phyloP scores from a whole-genome alignment of 2,329 filamentous ascomycete species.

The Trichoderma koningii region DNA sequence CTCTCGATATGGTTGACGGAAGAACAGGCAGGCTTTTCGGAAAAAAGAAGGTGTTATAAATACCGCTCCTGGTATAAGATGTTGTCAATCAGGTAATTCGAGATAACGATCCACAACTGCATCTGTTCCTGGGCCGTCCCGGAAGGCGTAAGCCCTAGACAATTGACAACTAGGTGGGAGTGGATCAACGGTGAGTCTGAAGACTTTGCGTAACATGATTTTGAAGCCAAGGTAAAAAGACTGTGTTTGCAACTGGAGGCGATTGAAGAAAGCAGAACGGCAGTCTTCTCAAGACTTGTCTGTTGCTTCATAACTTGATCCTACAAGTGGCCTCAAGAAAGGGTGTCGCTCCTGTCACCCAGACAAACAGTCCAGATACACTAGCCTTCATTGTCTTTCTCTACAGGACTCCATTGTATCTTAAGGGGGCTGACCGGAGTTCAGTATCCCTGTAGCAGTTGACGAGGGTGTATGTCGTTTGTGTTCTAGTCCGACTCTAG shows the following conservation, averaged over 20 bases:
- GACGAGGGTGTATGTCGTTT: background rate
- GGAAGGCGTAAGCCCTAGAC: constrained; percentile 19
- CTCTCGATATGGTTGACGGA: background rate
- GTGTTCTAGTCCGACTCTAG: background rate
- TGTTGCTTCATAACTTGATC: background rate
- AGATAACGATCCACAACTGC: constrained; percentile 3
- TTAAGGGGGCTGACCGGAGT: background rate
- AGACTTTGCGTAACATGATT: background rate
- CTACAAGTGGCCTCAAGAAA: background rate
- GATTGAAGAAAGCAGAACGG: too few species aligned
- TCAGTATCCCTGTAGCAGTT: background rate
- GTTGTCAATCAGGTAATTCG: background rate
- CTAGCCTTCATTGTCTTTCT: background rate
- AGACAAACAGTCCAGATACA: background rate
- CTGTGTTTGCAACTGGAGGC: too few species aligned
- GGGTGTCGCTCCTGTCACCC: background rate
- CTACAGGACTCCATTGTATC: background rate
- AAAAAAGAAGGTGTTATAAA: too few species aligned
- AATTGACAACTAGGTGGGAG: background rate
- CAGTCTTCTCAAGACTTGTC: too few species aligned
- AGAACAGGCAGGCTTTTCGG: background rate
- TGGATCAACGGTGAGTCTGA: background rate
- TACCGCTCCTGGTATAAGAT: too few species aligned
- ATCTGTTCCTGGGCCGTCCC: constrained; percentile 14
- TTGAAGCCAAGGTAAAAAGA: too few species aligned